Conservation (phyloP, 495 filamentous ascomycete genomes). For the Bacidia rubella region DNA sequence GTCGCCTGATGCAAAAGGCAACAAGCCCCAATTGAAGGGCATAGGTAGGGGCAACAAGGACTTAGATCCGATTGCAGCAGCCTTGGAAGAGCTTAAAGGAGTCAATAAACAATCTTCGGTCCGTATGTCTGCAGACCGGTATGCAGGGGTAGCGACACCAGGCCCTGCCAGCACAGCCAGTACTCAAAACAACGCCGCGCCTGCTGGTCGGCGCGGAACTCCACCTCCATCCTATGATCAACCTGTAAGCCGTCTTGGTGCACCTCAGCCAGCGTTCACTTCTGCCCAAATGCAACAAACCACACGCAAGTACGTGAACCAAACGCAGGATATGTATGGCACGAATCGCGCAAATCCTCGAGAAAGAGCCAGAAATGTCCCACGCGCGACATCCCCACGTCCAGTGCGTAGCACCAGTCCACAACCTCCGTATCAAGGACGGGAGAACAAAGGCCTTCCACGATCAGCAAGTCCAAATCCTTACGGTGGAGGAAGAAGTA, state of each 20-base stretch:
- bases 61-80: conserved; percentile 79
- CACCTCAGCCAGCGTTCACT: conserved; percentile 84
- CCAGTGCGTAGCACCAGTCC: conserved; percentile 44
- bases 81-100: conserved; percentile 83
- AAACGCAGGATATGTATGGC: conserved; percentile 70
- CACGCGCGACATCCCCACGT: conserved; percentile 36
- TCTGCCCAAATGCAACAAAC: conserved; percentile 87
- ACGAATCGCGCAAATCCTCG: conserved; percentile 23
- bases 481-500: conserved; percentile 7
- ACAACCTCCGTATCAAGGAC: conserved; percentile 25
- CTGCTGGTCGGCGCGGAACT: conserved; percentile 42
- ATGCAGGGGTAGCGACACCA: conserved; percentile 80
- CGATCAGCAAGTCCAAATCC: conserved; percentile 23
- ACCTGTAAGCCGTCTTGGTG: conserved; percentile 64
- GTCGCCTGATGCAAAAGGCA: conserved; percentile 49
- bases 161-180: conserved; percentile 45
- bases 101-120: conserved; percentile 59
- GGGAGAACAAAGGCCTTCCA: conserved; percentile 4
- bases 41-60: conserved; percentile 27
- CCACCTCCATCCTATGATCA: conserved; percentile 72
- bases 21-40: conserved; percentile 22
- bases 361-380: conserved; percentile 26
- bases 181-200: conserved; percentile 36
- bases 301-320: conserved; percentile 70
- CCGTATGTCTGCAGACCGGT: conserved; percentile 85